These are phyloP conservation scores for Yamadazyma kitorensis DNA, from an alignment of 805 yeast genomes.

Conservation along the genomic window DNA sequence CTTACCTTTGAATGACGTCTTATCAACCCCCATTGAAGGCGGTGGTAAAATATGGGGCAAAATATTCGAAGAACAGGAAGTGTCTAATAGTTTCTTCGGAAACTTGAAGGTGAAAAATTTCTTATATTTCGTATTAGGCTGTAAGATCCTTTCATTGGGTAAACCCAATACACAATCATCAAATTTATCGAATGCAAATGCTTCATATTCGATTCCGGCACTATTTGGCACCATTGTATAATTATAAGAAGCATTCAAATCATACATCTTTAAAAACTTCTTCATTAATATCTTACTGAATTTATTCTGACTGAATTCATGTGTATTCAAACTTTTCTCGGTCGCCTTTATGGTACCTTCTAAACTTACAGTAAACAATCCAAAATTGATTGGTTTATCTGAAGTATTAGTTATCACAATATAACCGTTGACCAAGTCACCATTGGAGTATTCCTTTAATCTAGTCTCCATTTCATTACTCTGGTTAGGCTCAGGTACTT, in stretches of 20 bases:
- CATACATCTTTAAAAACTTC: conserved; percentile 58
- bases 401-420: conserved; percentile 49
- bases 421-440: conserved; percentile 43
- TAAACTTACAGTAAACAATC: conserved; percentile 44
- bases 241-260: conserved; percentile 55
- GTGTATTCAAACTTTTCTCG: conserved; percentile 18
- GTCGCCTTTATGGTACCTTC: conserved; percentile 45
- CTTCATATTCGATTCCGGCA: conserved; percentile 46
- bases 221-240: conserved; percentile 49
- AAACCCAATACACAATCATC: conserved; percentile 53
- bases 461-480: conserved; percentile 43
- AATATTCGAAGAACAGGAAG: conserved; percentile 45
- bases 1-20: conserved; percentile 32
- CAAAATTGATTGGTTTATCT: conserved; percentile 41
- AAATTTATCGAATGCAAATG: conserved; percentile 39
- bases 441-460: conserved; percentile 39
- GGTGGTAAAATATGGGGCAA: conserved; percentile 41
- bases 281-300: conserved; percentile 38
- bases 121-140: conserved; percentile 50
- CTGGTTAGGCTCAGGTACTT: conserved; percentile 44
- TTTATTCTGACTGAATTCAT: conserved; percentile 14
- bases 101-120: conserved; percentile 59
- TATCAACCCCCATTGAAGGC: conserved; percentile 41
- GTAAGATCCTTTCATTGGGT: conserved; percentile 45
- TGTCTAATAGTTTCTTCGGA: conserved; percentile 53